A percentile compares a stretch with the other conserved stretches of the same genome.
These are phyloP conservation scores for Pichia sp. DNA, from an alignment of 1,139 yeast genomes.

Conservation along the genomic window DNA sequence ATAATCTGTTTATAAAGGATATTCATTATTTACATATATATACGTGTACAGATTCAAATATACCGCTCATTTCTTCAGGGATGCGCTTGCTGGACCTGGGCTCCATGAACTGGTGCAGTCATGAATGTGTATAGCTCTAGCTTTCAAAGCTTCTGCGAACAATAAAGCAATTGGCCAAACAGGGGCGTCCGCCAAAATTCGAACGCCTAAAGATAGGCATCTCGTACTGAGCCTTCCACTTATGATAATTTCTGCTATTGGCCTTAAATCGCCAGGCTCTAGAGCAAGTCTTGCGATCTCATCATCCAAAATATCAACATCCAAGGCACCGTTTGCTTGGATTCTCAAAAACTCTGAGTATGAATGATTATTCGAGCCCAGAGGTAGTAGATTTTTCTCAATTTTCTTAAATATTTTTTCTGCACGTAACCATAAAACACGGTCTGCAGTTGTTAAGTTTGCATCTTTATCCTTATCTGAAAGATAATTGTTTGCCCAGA, in stretches of 20 bases:
- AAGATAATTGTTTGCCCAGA: constrained; percentile 37
- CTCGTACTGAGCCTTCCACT: constrained; percentile 51
- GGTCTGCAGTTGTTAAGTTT: constrained; percentile 39
- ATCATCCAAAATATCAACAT: constrained; percentile 44
- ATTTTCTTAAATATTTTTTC: constrained; percentile 51
- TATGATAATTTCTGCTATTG: constrained; percentile 41
- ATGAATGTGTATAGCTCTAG: constrained; percentile 47
- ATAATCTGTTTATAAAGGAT: background rate
- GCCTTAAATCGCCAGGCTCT: constrained; percentile 39
- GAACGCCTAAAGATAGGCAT: constrained; percentile 60
- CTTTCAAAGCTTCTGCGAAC: constrained; percentile 70
- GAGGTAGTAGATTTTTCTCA: constrained; percentile 47
- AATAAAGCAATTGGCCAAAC: constrained; percentile 77
- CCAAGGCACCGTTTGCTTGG: constrained; percentile 53
- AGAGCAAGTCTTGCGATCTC: constrained; percentile 40
- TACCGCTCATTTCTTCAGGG: background rate
- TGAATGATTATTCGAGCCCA: constrained; percentile 41
- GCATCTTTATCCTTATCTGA: constrained; percentile 18
- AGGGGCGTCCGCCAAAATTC: constrained; percentile 75
- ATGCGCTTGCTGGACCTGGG: constrained; percentile 2
- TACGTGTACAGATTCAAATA: background rate
- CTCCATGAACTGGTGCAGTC: constrained; percentile 16
- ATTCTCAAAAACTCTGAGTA: constrained; percentile 53
- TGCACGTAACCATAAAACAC: constrained; percentile 48
- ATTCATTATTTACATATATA: background rate